Conservation (phyloP, 2,329 filamentous ascomycete genomes). For the Aspergillus vadensis region DNA sequence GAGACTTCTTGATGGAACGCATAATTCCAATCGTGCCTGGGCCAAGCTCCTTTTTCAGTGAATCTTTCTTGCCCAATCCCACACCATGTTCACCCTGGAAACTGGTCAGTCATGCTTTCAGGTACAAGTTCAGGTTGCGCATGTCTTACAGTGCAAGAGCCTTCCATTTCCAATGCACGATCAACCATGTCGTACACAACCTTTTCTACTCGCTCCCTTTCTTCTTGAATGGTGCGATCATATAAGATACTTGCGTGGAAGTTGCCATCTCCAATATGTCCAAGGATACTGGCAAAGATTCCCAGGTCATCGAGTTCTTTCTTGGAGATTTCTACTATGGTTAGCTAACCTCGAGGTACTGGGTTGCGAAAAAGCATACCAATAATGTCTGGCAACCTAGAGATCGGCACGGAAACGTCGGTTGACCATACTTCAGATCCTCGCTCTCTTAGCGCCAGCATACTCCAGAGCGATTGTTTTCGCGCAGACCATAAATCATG, state of each 20-base stretch:
- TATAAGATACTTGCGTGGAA: slow-evolving; percentile 95
- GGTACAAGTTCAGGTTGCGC: neutral
- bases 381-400: slow-evolving; percentile 63
- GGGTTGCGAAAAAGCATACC: slow-evolving; percentile 37
- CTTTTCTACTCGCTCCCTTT: slow-evolving; percentile 73
- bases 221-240: slow-evolving; percentile 66
- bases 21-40: slow-evolving; percentile 79
- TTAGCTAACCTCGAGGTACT: slow-evolving; percentile 17
- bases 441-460: slow-evolving; percentile 58
- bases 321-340: slow-evolving; percentile 72
- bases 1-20: slow-evolving; percentile 76
- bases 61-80: slow-evolving; percentile 83
- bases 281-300: slow-evolving; percentile 82
- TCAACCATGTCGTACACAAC: slow-evolving; percentile 90
- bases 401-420: slow-evolving; percentile 64
- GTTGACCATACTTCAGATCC: slow-evolving; percentile 63
- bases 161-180: slow-evolving; percentile 90
- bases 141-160: slow-evolving; percentile 69
- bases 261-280: slow-evolving; percentile 91
- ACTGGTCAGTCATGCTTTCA: slow-evolving; percentile 13
- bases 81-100: slow-evolving; percentile 74
- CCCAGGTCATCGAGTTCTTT: slow-evolving; percentile 84
- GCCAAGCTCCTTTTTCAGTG: slow-evolving; percentile 76
- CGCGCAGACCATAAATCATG: slow-evolving; percentile 62
- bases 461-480: slow-evolving; percentile 63